A percentile compares a stretch with the other conserved stretches of the same genome.
Conservation (phyloP, 257 asterid species). For the Solanum peruvianum region DNA sequence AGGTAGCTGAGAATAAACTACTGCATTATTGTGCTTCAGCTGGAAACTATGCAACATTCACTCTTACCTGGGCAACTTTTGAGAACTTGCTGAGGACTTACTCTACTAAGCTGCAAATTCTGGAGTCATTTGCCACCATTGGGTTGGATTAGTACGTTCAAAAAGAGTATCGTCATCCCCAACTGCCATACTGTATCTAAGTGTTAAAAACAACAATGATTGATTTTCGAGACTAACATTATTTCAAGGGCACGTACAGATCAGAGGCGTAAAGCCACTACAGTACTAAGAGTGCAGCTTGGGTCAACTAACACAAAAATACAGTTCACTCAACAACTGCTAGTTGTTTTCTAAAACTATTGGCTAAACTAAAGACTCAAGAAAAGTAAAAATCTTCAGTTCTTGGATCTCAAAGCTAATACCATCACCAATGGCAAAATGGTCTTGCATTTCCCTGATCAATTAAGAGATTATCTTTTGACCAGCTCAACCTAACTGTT, state of each 20-base stretch:
- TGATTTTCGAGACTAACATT: neutral
- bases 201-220: neutral
- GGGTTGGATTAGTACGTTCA: neutral
- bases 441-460: neutral
- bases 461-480: neutral
- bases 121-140: neutral
- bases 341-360: neutral
- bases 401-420: neutral
- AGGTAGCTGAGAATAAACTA: neutral
- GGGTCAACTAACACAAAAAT: neutral
- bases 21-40: neutral
- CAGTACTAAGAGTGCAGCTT: neutral
- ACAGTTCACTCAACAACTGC: neutral
- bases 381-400: neutral
- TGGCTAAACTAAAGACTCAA: neutral
- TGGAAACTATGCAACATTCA: neutral
- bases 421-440: neutral
- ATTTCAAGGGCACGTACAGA: neutral
- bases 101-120: neutral
- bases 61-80: neutral
- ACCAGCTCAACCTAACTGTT: neutral
- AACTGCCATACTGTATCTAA: neutral
- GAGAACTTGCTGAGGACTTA: neutral
- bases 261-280: neutral
- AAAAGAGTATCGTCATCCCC: neutral